Evolutionary conservation across 1,284 basidiomycete species (phyloP).

Genomic region (Peniophora sp.): DNA sequence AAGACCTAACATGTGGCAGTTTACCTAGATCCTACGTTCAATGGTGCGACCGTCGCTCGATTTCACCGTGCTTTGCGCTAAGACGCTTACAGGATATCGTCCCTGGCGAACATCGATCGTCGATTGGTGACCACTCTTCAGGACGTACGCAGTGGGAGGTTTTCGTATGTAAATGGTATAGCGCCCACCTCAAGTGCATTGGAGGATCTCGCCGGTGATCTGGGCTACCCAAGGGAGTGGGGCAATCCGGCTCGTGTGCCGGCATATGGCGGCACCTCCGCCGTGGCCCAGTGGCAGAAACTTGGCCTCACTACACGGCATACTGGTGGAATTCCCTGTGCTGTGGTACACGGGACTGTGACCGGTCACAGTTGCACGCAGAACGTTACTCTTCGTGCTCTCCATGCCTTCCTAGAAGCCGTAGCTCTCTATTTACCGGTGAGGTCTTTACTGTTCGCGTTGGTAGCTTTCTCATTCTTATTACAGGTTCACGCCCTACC

Average conservation of each 20-base stretch:
- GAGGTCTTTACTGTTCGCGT: conserved; percentile 15
- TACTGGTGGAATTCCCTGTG: conserved; percentile 65
- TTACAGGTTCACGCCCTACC: conserved; percentile 62
- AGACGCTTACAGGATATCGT: conserved; percentile 43
- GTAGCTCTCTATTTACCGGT: conserved; percentile 64
- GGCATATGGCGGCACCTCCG: conserved; percentile 45
- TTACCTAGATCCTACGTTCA: conserved; percentile 66
- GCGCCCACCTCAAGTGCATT: conserved; percentile 31
- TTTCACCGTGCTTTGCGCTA: not conserved
- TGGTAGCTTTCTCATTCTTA: conserved; percentile 1
- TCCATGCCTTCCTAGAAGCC: conserved; percentile 52
- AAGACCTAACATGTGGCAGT: conserved; percentile 28
- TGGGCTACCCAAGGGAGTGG: conserved; percentile 55
- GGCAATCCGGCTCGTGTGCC: conserved; percentile 53
- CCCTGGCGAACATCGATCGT: conserved; percentile 57
- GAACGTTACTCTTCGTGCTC: conserved; percentile 45
- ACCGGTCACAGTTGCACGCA: conserved; percentile 48
- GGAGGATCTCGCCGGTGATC: conserved; percentile 36
- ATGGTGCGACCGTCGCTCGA: conserved; percentile 32
- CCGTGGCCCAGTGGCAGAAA: conserved; percentile 43
- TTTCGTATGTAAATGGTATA: conserved; percentile 47
- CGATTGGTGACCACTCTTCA: conserved; percentile 49
- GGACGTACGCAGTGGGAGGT: conserved; percentile 41
- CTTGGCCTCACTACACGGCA: conserved; percentile 42
- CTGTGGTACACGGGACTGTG: conserved; percentile 55